Evolutionary conservation across 2,329 filamentous ascomycete species (phyloP).

Genomic region (Aspergillus pseudoviridinutans): DNA sequence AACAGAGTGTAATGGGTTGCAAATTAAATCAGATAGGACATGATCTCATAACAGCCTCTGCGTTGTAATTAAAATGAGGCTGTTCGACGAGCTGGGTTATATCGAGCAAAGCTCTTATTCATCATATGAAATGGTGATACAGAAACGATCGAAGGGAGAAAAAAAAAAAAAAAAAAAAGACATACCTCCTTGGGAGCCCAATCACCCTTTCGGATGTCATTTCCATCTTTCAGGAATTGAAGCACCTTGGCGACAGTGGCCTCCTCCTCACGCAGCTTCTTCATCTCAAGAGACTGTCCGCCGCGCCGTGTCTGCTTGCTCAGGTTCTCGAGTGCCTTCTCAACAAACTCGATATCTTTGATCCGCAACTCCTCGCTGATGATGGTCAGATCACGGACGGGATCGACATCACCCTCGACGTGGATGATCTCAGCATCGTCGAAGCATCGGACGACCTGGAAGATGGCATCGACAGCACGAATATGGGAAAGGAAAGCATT

Average conservation of each 20-base stretch:
- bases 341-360: slow-evolving; percentile 97
- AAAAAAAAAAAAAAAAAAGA: slow-evolving; percentile 15
- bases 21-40: slow-evolving; percentile 62
- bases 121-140: slow-evolving; percentile 62
- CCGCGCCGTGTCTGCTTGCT: slow-evolving; percentile 94
- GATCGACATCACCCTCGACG: slow-evolving; percentile 98
- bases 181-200: slow-evolving; percentile 93
- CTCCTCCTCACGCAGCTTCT: slow-evolving; percentile 93
- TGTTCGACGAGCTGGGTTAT: slow-evolving; percentile 98
- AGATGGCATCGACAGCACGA: slow-evolving; percentile 95
- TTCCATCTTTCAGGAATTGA: slow-evolving; percentile 76
- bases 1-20: slow-evolving; percentile 12
- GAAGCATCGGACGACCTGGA: slow-evolving; percentile 94
- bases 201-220: slow-evolving; percentile 85
- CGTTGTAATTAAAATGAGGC: slow-evolving; percentile 65
- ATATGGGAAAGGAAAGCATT: slow-evolving; percentile 99
- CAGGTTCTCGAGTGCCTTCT: slow-evolving; percentile 88
- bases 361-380: slow-evolving; percentile 94
- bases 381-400: slow-evolving; percentile 87
- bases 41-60: slow-evolving; percentile 85
- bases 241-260: slow-evolving; percentile 89
- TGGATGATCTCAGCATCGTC: slow-evolving; percentile 99
- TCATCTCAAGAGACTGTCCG: slow-evolving; percentile 94
- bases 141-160: slow-evolving; percentile 16
- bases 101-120: slow-evolving; percentile 97